phyloP scores from a whole-genome alignment of 495 filamentous ascomycete species.

The Neurospora pannonica region DNA sequence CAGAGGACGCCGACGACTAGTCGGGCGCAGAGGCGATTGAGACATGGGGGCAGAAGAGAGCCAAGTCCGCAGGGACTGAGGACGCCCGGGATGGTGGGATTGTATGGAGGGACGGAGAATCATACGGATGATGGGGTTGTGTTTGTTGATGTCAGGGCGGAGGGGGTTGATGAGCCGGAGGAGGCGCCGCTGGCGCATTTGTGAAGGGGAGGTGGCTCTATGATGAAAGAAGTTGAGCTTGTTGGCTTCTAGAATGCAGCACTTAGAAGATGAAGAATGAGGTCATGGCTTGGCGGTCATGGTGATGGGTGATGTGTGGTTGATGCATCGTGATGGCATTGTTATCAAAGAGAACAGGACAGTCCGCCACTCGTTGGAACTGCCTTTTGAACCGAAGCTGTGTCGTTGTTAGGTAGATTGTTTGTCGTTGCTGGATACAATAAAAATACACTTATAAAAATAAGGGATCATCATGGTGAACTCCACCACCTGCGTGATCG shows the following conservation, averaged over 20 bases:
- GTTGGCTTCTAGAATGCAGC: background rate
- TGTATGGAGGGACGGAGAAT: conserved; percentile 41
- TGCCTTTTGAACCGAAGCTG: background rate
- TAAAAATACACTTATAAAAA: background rate
- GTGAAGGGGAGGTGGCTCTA: background rate
- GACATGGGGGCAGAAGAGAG: conserved; percentile 6
- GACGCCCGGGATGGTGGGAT: conserved; percentile 30
- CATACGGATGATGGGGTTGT: conserved; percentile 27
- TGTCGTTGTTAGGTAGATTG: background rate
- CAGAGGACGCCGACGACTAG: conserved; percentile 8
- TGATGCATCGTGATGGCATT: background rate
- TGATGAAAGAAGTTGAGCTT: background rate
- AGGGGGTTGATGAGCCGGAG: background rate
- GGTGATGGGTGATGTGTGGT: background rate
- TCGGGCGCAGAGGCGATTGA: background rate
- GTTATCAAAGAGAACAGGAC: background rate
- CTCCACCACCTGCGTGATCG: background rate
- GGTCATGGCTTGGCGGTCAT: background rate
- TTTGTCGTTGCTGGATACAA: background rate
- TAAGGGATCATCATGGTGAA: background rate
- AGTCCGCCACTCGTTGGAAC: background rate
- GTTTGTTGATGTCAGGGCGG: conserved; percentile 17
- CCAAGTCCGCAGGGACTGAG: conserved; percentile 26
- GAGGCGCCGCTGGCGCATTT: background rate
- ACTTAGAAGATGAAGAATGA: background rate